These are phyloP conservation scores for Musa beccarii DNA, from an alignment of 176 grass and related monocot species.

Conservation along the genomic window DNA sequence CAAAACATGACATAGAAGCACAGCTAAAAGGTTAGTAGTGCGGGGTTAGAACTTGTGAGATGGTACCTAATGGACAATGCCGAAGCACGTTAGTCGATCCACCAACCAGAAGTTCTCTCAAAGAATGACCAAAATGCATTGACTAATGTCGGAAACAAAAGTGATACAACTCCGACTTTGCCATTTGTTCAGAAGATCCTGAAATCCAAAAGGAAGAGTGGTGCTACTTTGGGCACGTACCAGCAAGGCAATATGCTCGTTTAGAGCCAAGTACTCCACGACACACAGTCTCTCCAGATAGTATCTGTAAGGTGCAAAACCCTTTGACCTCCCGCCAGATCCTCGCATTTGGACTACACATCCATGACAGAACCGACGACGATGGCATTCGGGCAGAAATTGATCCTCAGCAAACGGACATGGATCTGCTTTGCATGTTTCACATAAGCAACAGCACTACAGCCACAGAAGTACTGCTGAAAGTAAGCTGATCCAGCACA, in stretches of 20 bases:
- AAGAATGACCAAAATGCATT: too few relatives aligned
- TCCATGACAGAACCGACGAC: conserved; percentile 39
- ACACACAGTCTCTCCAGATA: conserved; percentile 25
- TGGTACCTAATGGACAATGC: too few relatives aligned
- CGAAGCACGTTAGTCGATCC: too few relatives aligned
- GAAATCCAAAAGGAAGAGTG: too few relatives aligned
- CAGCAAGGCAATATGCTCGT: conserved; percentile 22
- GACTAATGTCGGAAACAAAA: too few relatives aligned
- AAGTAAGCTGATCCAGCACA: conserved; percentile 55
- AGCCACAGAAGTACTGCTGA: conserved; percentile 46
- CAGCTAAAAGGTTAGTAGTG: too few relatives aligned
- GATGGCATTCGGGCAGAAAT: conserved; percentile 27
- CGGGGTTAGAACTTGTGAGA: too few relatives aligned
- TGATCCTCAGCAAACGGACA: conserved; percentile 29
- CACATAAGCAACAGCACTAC: conserved; percentile 31
- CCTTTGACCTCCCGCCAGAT: conserved; percentile 29
- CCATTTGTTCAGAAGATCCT: too few relatives aligned
- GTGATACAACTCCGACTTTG: too few relatives aligned
- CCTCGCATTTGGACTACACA: conserved; percentile 74
- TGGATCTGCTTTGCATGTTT: conserved; percentile 57
- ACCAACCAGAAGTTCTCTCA: too few relatives aligned
- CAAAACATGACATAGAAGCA: too few relatives aligned
- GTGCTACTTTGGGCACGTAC: too few relatives aligned
- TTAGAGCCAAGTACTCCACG: conserved; percentile 47
- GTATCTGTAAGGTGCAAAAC: conserved; percentile 32